phyloP scores from a whole-genome alignment of 2,329 filamentous ascomycete genomes.

The Thelonectria olida region DNA sequence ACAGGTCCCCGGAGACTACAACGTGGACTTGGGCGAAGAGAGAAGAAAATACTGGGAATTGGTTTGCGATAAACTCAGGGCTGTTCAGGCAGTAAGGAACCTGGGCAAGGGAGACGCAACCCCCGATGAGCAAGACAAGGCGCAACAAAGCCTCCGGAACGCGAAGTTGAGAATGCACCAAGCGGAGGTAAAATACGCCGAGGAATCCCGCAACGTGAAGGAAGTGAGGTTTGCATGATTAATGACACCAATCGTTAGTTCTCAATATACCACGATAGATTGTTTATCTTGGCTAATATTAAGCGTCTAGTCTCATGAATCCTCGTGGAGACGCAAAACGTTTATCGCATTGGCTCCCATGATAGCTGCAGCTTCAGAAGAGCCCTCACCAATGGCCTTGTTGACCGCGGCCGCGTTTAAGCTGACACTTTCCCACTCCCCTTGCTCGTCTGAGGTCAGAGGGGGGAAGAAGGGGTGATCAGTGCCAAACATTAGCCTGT shows the following conservation, averaged over 20 bases:
- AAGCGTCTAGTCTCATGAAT: conserved; percentile 30
- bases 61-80: conserved; percentile 52
- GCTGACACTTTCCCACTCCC: conserved; percentile 75
- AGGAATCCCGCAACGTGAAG: conserved; percentile 32
- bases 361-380: conserved; percentile 58
- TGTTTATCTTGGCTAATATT: conserved; percentile 32
- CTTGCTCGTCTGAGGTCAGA: conserved; percentile 67
- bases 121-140: conserved; percentile 40
- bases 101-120: conserved; percentile 39
- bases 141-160: conserved; percentile 41
- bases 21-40: conserved; percentile 41
- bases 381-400: conserved; percentile 57
- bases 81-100: conserved; percentile 48
- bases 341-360: conserved; percentile 68
- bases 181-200: conserved; percentile 48
- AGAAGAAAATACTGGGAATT: conserved; percentile 51
- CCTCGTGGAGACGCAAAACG: conserved; percentile 52
- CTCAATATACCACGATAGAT: conserved; percentile 27
- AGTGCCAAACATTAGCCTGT: conserved; percentile 82
- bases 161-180: conserved; percentile 48
- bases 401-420: conserved; percentile 62
- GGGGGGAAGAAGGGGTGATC: conserved; percentile 90
- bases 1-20: conserved; percentile 48
- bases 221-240: conserved; percentile 5
- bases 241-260: conserved; percentile 29